Conservation (phyloP, 176 grass and related monocot genomes). For the Paspalum vaginatum region DNA sequence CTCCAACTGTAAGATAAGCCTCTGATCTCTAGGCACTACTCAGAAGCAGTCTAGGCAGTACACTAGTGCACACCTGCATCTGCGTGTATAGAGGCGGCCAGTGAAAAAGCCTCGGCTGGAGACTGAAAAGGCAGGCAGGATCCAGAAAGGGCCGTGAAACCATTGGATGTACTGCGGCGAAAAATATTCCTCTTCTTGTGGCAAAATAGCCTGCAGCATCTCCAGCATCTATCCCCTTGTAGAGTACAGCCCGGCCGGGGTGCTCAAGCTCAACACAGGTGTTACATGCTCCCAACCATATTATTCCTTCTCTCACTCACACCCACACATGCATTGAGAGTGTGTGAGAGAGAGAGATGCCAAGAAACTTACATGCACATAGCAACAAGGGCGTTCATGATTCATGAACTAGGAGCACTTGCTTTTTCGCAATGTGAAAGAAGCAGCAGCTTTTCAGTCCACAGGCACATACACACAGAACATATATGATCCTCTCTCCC, state of each 20-base stretch:
- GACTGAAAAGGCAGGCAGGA: slow-evolving; percentile 31
- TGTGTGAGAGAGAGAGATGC: slow-evolving; percentile 26
- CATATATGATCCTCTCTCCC: neutral
- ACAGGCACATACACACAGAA: neutral
- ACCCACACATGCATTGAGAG: neutral
- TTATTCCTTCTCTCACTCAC: slow-evolving; percentile 33
- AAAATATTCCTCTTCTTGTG: slow-evolving; percentile 37
- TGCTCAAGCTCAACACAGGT: slow-evolving; percentile 21
- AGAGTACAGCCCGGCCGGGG: slow-evolving; percentile 5
- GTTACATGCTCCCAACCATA: slow-evolving; percentile 52
- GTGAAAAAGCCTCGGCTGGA: slow-evolving; percentile 12
- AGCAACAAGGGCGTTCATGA: slow-evolving; percentile 28
- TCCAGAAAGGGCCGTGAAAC: slow-evolving; percentile 37
- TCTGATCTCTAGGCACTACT: slow-evolving; percentile 35
- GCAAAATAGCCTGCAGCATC: slow-evolving; percentile 42
- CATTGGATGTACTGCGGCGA: slow-evolving; percentile 38
- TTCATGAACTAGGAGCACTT: slow-evolving; percentile 47
- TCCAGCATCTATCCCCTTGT: neutral
- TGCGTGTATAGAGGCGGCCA: neutral
- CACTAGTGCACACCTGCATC: slow-evolving; percentile 8
- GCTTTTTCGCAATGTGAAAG: slow-evolving; percentile 34
- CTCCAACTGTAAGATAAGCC: neutral
- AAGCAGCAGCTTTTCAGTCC: slow-evolving; percentile 25
- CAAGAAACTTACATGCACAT: slow-evolving; percentile 55
- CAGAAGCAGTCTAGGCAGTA: neutral